Percentiles rank a stretch among this genome's conserved stretches.
These are phyloP conservation scores for Paecilomyces fulvus DNA, from an alignment of 2,329 filamentous ascomycete genomes.

Conservation along the genomic window DNA sequence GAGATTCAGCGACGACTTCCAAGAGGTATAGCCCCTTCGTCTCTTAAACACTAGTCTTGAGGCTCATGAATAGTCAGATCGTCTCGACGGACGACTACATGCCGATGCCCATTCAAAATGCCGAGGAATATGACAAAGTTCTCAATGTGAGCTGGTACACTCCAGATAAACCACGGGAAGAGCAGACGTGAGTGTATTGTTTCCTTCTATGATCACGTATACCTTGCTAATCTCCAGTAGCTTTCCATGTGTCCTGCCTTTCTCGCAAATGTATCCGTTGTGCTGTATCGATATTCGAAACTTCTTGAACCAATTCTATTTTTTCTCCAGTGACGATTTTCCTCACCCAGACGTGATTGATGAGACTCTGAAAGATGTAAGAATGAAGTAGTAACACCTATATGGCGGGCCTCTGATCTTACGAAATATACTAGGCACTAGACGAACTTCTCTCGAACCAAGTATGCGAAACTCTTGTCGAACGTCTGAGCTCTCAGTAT, in stretches of 20 bases:
- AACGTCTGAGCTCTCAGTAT: slow-evolving; percentile 84
- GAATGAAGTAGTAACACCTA: slow-evolving; percentile 6
- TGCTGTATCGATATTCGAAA: slow-evolving; percentile 98
- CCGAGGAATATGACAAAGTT: slow-evolving; percentile 91
- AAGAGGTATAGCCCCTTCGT: slow-evolving; percentile 53
- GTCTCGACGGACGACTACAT: slow-evolving; percentile 96
- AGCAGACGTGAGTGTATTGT: slow-evolving; percentile 55
- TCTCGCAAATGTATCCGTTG: slow-evolving; percentile 97
- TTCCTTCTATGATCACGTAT: slow-evolving; percentile 4
- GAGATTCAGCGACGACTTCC: slow-evolving; percentile 90
- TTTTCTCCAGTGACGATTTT: slow-evolving; percentile 94
- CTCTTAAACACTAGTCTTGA: not conserved
- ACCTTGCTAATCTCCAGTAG: slow-evolving; percentile 38
- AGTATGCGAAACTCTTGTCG: slow-evolving; percentile 83
- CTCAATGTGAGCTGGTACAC: slow-evolving; percentile 94
- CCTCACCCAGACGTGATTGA: slow-evolving; percentile 85
- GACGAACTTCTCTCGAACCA: slow-evolving; percentile 90
- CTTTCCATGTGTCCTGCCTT: slow-evolving; percentile 91
- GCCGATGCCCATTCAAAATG: slow-evolving; percentile 92
- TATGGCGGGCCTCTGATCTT: not conserved
- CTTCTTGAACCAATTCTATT: slow-evolving; percentile 96
- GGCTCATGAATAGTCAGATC: slow-evolving; percentile 36
- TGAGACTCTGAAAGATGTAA: slow-evolving; percentile 71
- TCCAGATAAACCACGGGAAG: slow-evolving; percentile 66
- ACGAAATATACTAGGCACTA: slow-evolving; percentile 54